Conservation (phyloP, 2,329 filamentous ascomycete genomes). For the Penicillium capsulatum region DNA sequence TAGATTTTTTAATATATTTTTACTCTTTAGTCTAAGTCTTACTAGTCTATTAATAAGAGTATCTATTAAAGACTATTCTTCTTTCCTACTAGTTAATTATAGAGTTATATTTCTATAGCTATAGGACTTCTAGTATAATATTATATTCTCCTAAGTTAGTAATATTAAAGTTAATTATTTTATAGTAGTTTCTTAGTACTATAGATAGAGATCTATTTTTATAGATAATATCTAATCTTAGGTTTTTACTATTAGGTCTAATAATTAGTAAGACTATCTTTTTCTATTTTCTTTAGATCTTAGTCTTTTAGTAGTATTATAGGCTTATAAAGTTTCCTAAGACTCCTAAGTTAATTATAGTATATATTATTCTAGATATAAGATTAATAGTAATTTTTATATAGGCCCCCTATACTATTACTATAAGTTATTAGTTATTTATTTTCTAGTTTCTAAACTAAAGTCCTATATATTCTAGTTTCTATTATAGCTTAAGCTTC, state of each 20-base stretch:
- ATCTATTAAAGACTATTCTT: not conserved
- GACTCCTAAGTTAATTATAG: not conserved
- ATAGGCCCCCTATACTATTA: slow-evolving; percentile 1
- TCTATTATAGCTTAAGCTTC: not conserved
- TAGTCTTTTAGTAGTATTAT: too few relatives aligned
- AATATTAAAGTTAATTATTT: too few relatives aligned
- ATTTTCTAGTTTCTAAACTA: not conserved
- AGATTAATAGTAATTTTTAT: not conserved
- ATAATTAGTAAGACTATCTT: too few relatives aligned
- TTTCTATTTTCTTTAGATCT: too few relatives aligned
- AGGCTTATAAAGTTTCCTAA: too few relatives aligned
- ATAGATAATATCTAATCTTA: too few relatives aligned
- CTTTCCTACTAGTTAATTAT: not conserved
- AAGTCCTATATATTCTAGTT: not conserved
- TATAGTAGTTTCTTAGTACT: not conserved
- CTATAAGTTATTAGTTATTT: not conserved
- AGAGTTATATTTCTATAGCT: not conserved
- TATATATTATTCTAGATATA: not conserved
- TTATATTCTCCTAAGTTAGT: too few relatives aligned
- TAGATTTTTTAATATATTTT: not conserved
- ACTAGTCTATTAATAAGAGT: not conserved
- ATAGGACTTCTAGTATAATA: not conserved
- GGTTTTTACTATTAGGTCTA: too few relatives aligned
- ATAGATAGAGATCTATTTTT: too few relatives aligned
- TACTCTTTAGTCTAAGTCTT: not conserved